Evolutionary conservation across 2,329 filamentous ascomycete species (phyloP).

Genomic region (Apiospora hydei): DNA sequence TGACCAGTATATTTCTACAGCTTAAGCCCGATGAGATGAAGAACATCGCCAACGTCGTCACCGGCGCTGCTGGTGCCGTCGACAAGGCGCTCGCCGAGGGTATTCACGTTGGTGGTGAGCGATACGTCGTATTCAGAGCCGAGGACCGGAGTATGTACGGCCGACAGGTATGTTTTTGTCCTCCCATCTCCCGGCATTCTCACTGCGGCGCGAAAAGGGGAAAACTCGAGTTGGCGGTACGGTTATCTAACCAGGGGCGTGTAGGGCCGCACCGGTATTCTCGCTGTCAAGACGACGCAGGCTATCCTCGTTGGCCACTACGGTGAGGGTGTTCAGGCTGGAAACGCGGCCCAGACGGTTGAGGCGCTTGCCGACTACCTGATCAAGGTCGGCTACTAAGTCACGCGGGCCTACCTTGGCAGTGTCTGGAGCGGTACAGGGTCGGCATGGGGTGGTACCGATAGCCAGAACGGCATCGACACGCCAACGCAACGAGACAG

Average conservation of each 20-base stretch:
- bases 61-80: constrained; percentile 53
- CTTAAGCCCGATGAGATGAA: constrained; percentile 67
- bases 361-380: constrained; percentile 90
- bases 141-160: constrained; percentile 84
- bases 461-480: constrained; percentile 3
- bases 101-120: constrained; percentile 76
- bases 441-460: neutral
- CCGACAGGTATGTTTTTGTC: constrained; percentile 71
- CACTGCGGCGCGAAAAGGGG: neutral
- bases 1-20: constrained; percentile 48
- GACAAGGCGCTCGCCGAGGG: constrained; percentile 76
- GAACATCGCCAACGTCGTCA: constrained; percentile 61
- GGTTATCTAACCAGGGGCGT: constrained; percentile 25
- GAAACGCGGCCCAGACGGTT: constrained; percentile 79
- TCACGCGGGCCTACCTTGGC: constrained; percentile 28
- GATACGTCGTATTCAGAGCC: constrained; percentile 78
- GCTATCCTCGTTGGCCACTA: constrained; percentile 91
- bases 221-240: neutral
- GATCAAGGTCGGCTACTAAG: constrained; percentile 77
- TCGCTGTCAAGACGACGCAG: constrained; percentile 86
- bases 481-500: neutral
- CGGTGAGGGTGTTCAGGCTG: constrained; percentile 74
- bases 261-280: constrained; percentile 78
- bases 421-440: constrained; percentile 14
- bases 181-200: neutral